A percentile compares a stretch with the other conserved stretches of the same genome.
Conservation (phyloP, 345 rosid genomes). For the Alliaria petiolata region DNA sequence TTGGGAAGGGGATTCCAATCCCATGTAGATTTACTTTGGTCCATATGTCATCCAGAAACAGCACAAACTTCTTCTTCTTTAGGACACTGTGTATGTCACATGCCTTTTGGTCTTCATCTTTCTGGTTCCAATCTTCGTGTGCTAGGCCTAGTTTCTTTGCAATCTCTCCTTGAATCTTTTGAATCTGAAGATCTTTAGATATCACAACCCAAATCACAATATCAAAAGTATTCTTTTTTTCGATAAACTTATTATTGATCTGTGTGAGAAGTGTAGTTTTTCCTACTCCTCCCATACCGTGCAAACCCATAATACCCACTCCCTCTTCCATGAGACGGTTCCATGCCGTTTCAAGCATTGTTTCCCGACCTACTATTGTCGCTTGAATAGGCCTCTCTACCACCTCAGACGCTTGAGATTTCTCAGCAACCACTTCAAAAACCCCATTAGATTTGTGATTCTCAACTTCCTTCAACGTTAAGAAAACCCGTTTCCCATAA, state of each 20-base stretch:
- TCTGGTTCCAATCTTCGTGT: background rate
- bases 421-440: background rate
- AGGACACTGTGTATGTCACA: background rate
- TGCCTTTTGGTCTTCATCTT: background rate
- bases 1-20: slow-evolving; percentile 12
- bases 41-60: slow-evolving; percentile 29
- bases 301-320: slow-evolving; percentile 11
- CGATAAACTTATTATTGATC: background rate
- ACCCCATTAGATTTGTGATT: background rate
- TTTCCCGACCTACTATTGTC: slow-evolving; percentile 5
- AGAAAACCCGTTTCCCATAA: background rate
- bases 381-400: background rate
- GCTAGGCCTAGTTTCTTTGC: background rate
- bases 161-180: slow-evolving; percentile 9
- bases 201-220: background rate
- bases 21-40: background rate
- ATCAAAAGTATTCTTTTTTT: background rate
- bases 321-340: background rate
- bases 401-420: background rate
- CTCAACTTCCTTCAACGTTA: background rate
- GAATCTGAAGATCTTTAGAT: slow-evolving; percentile 1
- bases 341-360: background rate
- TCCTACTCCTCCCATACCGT: background rate
- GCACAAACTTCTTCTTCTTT: background rate
- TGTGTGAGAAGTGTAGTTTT: background rate